Percentiles rank a stretch among this genome's conserved stretches.
Conservation (phyloP, 352 stramenopile genomes). For the Peronospora farinosa region DNA sequence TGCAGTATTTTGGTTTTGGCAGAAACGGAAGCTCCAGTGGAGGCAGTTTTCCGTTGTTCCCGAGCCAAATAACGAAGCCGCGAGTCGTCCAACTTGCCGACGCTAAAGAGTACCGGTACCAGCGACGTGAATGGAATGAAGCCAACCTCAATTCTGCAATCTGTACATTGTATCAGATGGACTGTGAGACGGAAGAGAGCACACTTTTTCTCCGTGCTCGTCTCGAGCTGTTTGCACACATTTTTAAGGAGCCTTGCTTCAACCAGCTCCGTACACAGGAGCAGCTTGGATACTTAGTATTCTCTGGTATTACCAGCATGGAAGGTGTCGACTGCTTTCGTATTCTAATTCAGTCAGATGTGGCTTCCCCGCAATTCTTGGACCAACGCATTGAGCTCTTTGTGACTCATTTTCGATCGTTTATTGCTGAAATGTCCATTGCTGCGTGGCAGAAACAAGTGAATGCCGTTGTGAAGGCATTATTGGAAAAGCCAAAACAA, state of each 20-base stretch:
- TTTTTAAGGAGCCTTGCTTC: slow-evolving; percentile 88
- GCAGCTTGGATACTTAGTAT: slow-evolving; percentile 88
- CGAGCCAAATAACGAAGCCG: slow-evolving; percentile 40
- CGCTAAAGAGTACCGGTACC: slow-evolving; percentile 43
- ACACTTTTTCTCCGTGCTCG: slow-evolving; percentile 37
- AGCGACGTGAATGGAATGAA: slow-evolving; percentile 56
- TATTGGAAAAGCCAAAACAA: slow-evolving; percentile 67
- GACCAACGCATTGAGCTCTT: slow-evolving; percentile 75
- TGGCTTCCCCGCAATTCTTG: slow-evolving; percentile 52
- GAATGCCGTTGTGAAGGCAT: slow-evolving; percentile 47
- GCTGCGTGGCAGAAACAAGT: slow-evolving; percentile 47
- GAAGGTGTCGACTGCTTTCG: slow-evolving; percentile 62
- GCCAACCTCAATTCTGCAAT: slow-evolving; percentile 75
- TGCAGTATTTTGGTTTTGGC: slow-evolving; percentile 36
- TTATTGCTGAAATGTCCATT: slow-evolving; percentile 30
- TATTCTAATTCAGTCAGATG: slow-evolving; percentile 78
- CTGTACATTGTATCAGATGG: slow-evolving; percentile 66
- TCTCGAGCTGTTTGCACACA: slow-evolving; percentile 78
- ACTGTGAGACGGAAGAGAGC: slow-evolving; percentile 41
- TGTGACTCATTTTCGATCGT: slow-evolving; percentile 39
- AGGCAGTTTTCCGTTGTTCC: slow-evolving; percentile 37
- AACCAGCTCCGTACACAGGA: slow-evolving; percentile 91
- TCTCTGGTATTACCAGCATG: slow-evolving; percentile 39
- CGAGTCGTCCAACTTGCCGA: slow-evolving; percentile 55
- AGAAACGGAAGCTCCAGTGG: slow-evolving; percentile 5